Conservation (phyloP, 768 basidiomycete genomes). For the Kwoniella sp. region DNA sequence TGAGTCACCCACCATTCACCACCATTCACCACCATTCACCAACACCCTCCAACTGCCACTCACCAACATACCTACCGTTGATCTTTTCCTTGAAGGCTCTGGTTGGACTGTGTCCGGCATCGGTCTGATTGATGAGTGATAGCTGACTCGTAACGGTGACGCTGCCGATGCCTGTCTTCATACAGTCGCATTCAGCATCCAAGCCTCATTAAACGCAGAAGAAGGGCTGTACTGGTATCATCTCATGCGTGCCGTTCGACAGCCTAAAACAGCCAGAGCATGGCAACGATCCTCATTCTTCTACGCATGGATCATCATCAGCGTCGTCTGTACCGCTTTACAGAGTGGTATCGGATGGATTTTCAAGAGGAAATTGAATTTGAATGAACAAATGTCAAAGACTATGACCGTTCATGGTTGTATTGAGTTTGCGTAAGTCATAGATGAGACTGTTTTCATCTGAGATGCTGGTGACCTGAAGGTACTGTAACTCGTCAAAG, state of each 20-base stretch:
- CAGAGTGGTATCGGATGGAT: constrained; percentile 27
- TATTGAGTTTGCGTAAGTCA: constrained; percentile 38
- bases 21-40: no score
- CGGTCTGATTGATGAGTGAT: no score
- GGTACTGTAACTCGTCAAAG: no score
- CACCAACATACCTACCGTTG: no score
- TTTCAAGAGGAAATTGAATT: constrained; percentile 8
- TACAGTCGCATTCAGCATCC: constrained; percentile 30
- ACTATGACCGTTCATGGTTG: constrained; percentile 19
- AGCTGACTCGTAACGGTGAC: no score
- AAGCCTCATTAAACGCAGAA: constrained; percentile 39
- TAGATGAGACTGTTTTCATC: neutral
- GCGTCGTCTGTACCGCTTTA: constrained; percentile 9
- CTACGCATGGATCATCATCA: constrained; percentile 36
- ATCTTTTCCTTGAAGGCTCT: no score
- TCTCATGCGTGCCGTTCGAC: constrained; percentile 41
- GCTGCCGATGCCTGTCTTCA: no score
- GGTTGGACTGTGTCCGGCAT: no score
- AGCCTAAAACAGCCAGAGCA: constrained; percentile 28
- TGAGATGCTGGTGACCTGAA: neutral
- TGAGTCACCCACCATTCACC: no score
- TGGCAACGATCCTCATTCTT: constrained; percentile 35
- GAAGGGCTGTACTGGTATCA: constrained; percentile 46
- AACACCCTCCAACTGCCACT: no score
- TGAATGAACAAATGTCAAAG: constrained; percentile 21